phyloP scores from a whole-genome alignment of 108 stramenopile genomes.

The Cylindrotheca fusiformis region DNA sequence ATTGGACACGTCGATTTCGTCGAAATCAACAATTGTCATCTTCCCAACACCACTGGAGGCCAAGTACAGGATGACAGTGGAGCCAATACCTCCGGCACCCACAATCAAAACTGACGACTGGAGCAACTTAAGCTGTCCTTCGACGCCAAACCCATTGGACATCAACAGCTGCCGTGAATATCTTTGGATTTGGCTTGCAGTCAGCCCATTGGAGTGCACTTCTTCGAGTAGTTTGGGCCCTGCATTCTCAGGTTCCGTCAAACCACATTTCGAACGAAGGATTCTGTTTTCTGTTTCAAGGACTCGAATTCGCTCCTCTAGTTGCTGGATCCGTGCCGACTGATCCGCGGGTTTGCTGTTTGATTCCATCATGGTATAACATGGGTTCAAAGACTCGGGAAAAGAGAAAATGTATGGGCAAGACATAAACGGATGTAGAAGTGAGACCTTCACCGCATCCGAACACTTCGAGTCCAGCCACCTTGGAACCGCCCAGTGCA shows the following conservation, averaged over 20 bases:
- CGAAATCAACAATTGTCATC: conserved; percentile 91
- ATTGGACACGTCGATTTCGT: conserved; percentile 92
- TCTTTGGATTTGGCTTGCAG: conserved; percentile 57
- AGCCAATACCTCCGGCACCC: conserved; percentile 87
- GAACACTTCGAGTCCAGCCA: no score
- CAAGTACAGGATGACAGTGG: conserved; percentile 76
- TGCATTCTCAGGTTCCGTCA: neutral
- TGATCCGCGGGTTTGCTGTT: neutral
- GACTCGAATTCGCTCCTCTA: neutral
- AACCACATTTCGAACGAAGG: neutral
- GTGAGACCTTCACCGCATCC: no score
- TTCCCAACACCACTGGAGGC: conserved; percentile 78
- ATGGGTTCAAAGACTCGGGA: no score
- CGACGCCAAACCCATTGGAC: conserved; percentile 72
- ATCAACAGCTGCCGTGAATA: conserved; percentile 82
- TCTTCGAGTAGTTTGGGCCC: neutral
- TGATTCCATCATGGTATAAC: no score
- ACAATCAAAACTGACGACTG: conserved; percentile 68
- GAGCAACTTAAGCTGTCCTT: conserved; percentile 68
- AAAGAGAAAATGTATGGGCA: no score
- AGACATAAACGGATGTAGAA: no score
- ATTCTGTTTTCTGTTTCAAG: neutral
- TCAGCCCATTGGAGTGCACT: neutral
- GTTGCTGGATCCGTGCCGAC: neutral
- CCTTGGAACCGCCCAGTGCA: no score